Conservation (phyloP, 495 filamentous ascomycete species). For the Gamarada debralockiae region DNA sequence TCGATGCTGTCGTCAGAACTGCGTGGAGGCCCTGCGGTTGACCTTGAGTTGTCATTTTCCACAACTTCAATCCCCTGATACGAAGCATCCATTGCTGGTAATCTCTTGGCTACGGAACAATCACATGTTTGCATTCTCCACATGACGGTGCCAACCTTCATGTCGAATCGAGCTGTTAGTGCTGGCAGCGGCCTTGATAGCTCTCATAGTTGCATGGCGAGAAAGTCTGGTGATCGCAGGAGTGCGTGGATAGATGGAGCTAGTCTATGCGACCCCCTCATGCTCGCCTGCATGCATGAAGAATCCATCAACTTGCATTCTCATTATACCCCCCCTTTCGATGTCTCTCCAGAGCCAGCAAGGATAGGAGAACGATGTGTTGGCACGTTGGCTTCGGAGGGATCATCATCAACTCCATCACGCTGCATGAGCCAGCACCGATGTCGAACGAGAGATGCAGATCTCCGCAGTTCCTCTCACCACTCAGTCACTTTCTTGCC, state of each 20-base stretch:
- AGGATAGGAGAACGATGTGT: slow-evolving; percentile 23
- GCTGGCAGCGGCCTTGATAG: not conserved
- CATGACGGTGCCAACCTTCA: too few relatives aligned
- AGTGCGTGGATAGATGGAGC: slow-evolving; percentile 13
- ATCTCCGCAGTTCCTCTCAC: slow-evolving; percentile 18
- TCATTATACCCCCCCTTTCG: not conserved
- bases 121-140: too few relatives aligned
- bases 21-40: too few relatives aligned
- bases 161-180: not conserved
- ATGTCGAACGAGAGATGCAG: slow-evolving; percentile 13
- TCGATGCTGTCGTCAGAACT: too few relatives aligned
- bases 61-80: too few relatives aligned
- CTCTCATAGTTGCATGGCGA: not conserved
- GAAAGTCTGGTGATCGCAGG: slow-evolving; percentile 19
- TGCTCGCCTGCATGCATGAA: slow-evolving; percentile 10
- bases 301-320: slow-evolving; percentile 3
- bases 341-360: not conserved
- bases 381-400: slow-evolving; percentile 16
- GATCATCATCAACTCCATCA: slow-evolving; percentile 19
- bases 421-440: slow-evolving; percentile 21
- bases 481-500: slow-evolving; percentile 6
- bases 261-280: slow-evolving; percentile 7
- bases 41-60: too few relatives aligned
- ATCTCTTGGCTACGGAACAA: too few relatives aligned
- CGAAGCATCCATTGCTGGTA: too few relatives aligned